Conservation (phyloP, 345 rosid genomes). For the Brassica cretica region DNA sequence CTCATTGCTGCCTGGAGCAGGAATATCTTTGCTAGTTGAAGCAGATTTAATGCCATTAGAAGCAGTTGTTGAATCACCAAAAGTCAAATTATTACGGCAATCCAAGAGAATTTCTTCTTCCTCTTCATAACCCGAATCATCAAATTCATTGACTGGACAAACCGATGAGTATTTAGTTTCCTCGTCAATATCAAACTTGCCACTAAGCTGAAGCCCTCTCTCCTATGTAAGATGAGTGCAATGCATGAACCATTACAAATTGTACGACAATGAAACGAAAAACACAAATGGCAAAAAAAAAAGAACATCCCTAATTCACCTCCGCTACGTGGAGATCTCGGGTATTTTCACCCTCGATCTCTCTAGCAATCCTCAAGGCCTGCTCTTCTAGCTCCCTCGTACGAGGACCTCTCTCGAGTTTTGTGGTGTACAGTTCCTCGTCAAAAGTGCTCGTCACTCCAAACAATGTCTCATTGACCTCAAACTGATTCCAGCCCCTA, state of each 20-base stretch:
- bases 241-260: slow-evolving; percentile 12
- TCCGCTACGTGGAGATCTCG: slow-evolving; percentile 93
- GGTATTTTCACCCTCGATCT: slow-evolving; percentile 90
- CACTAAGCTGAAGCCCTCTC: slow-evolving; percentile 73
- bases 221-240: slow-evolving; percentile 53
- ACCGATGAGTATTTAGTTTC: slow-evolving; percentile 89
- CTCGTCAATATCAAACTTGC: slow-evolving; percentile 68
- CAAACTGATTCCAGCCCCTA: slow-evolving; percentile 96
- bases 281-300: slow-evolving; percentile 20
- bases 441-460: slow-evolving; percentile 90
- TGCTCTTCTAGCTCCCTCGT: slow-evolving; percentile 67
- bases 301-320: slow-evolving; percentile 48
- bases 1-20: slow-evolving; percentile 43
- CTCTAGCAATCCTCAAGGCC: slow-evolving; percentile 88
- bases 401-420: slow-evolving; percentile 82
- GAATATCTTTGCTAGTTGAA: slow-evolving; percentile 41
- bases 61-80: slow-evolving; percentile 54
- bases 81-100: slow-evolving; percentile 58
- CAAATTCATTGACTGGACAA: slow-evolving; percentile 49
- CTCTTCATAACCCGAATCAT: slow-evolving; percentile 70
- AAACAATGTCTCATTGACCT: slow-evolving; percentile 69
- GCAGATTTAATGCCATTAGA: slow-evolving; percentile 41
- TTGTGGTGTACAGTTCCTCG: slow-evolving; percentile 92
- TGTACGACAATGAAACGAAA: background rate
- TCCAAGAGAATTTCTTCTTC: slow-evolving; percentile 70